Evolutionary conservation across 176 grass and related monocot genomes (phyloP).

Genomic region (Carex kokanica): DNA sequence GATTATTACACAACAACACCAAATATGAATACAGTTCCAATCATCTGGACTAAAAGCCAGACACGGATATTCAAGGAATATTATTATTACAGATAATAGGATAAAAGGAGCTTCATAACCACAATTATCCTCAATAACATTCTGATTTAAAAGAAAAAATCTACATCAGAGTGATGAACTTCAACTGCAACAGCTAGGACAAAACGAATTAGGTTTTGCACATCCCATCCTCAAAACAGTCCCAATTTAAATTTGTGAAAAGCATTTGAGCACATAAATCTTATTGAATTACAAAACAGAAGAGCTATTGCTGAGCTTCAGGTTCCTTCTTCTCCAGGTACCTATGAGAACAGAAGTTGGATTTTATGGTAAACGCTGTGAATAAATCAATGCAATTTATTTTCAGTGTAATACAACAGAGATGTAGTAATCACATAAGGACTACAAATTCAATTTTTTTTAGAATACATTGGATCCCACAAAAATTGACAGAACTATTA

Average conservation of each 20-base stretch:
- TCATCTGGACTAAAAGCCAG: background rate
- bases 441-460: background rate
- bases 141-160: background rate
- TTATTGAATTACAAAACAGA: slow-evolving; percentile 29
- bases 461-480: background rate
- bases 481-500: background rate
- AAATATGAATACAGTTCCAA: background rate
- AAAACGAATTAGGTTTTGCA: background rate
- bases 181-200: background rate
- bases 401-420: background rate
- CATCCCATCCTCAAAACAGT: background rate
- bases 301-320: slow-evolving; percentile 39
- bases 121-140: background rate
- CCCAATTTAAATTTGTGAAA: slow-evolving; percentile 5
- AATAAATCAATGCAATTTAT: background rate
- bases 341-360: slow-evolving; percentile 20
- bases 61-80: background rate
- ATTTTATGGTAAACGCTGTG: background rate
- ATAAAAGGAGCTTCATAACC: background rate
- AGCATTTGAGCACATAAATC: slow-evolving; percentile 12
- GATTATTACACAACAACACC: background rate
- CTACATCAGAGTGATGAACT: background rate
- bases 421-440: background rate
- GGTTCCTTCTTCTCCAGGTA: slow-evolving; percentile 62
- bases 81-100: too few species aligned